These are phyloP conservation scores for Curvularia eragrostidis DNA, from an alignment of 2,329 filamentous ascomycete genomes.

Conservation along the genomic window DNA sequence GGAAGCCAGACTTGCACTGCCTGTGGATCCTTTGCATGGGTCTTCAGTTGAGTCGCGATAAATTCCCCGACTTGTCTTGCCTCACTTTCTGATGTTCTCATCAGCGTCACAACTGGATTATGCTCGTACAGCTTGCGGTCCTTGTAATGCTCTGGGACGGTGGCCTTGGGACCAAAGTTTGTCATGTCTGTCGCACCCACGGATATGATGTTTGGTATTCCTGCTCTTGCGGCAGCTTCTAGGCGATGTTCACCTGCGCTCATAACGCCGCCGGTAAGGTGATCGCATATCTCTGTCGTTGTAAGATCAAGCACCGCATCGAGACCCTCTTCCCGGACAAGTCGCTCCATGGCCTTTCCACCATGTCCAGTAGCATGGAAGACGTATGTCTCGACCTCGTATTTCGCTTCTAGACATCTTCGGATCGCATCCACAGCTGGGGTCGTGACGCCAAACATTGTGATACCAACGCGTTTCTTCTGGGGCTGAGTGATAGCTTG, in stretches of 20 bases:
- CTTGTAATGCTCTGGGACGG: conserved; percentile 63
- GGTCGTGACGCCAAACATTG: conserved; percentile 79
- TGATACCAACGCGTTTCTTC: conserved; percentile 66
- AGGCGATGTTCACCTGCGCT: conserved; percentile 65
- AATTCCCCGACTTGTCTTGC: conserved; percentile 62
- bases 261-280: conserved; percentile 68
- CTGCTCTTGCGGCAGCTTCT: conserved; percentile 62
- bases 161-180: conserved; percentile 66
- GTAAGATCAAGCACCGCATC: conserved; percentile 75
- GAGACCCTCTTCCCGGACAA: conserved; percentile 64
- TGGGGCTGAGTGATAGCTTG: not conserved
- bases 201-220: conserved; percentile 64
- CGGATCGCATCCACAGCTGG: conserved; percentile 67
- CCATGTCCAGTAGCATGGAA: conserved; percentile 76
- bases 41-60: conserved; percentile 62
- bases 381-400: conserved; percentile 64
- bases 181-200: conserved; percentile 58
- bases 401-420: conserved; percentile 50
- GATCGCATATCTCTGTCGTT: conserved; percentile 70
- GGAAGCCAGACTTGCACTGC: conserved; percentile 66
- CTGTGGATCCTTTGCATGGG: conserved; percentile 48
- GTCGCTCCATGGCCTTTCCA: conserved; percentile 71
- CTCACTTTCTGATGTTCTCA: conserved; percentile 68
- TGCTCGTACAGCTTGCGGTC: conserved; percentile 66
- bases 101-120: conserved; percentile 70